Base-by-base conservation (phyloP, 108 stramenopile genomes). In the Mayamaea pseudoterrestris region DNA sequence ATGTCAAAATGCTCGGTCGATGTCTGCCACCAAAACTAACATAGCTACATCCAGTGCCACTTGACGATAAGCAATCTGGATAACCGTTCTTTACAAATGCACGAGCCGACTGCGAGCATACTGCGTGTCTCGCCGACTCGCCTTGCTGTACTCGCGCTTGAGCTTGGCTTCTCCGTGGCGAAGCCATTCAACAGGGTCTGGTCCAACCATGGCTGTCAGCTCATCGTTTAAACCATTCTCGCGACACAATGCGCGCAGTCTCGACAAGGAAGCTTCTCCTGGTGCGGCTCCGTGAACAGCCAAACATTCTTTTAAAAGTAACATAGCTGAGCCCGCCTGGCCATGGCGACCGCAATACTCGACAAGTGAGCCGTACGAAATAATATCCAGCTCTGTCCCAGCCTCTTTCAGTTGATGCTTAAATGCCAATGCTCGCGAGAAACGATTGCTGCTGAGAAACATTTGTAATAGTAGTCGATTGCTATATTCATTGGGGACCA, bases 261-360 rank as follows among this genome's bases (percentile, higher is more conserved):
- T 52, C 11, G 54, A 66, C 3, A 90, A 44, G 35, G 56, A 63
- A 26, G 69, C 56, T 50, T 90, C 83, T 28, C 76, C 72, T 2
- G 89, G 89, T 29, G 78, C 57, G 0, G 63, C 44, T 13, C 72
- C 79, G 49, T 90, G 83, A 4, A 62, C 57, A 14, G 41, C 22
- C 3, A 81, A 65, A 50, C 89, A 90, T 48, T 90, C 89, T 54
- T 80, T 83, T 41, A 90, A 67, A 12, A 79, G 35, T 34, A 86
- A 35, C 7, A 90, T 34, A 12, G 89, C 83, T 1, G 81, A 83
- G 34, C 89, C 89, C 6, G 83, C 29, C 47, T 90, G 79, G 9
- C 61, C 41, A 17, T 55, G 70, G 22, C 50, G 69, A 5, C 65
- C 68, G 53, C 71, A 85, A 43, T 86, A 73, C 26, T 90, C 78